Base-by-base conservation (phyloP, 1,139 yeast species). In the Hemisphaericaspora xylofermentans region DNA sequence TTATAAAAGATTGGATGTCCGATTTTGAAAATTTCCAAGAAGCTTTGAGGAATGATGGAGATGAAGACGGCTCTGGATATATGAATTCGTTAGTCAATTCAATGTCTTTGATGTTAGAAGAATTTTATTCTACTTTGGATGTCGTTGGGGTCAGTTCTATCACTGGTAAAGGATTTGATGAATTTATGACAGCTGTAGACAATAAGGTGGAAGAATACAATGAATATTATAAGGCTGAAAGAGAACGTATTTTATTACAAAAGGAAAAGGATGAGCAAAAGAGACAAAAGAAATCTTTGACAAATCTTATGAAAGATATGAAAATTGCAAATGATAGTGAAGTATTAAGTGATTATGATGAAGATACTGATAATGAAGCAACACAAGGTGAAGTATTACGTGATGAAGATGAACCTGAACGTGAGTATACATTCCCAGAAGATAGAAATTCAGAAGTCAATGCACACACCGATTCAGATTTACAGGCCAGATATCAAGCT, bases 1-100 rank as follows among this genome's bases (percentile, higher is more conserved):
- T 89, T 65, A 97, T 96, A 22, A 84, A 82, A 58, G 95, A 88
- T 50, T 94, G 99, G 99, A 89, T 94, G 98, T 78, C 84, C 3
- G 98, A 94, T 63, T 94, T 94, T 63, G 98, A 93, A 62, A 74
- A 80, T 15, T 94, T 94, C 69, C 98, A 93, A 62, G 68, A 66
- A 29, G 95, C 95, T 1, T 68, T 91, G 45, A 73, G 76, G 51
- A 71, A 73, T 30, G 85, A 84, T 55, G 86, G 82, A 29, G 85
- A 82, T 39, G 82, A 78, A 43, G 86, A 86, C 16, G 86, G 91
- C 2, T 82, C 93, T 1, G 97, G 97, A 2, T 94, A 93, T 63
- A 93, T 94, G 98, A 82, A 88, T 40, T 88, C 96, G 1, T 71
- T 94, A 40, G 87, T 94, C 48, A 91, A 91, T 63, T 88, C 96